Evolutionary conservation across 148 eudicot genomes (phyloP).

Genomic region (Chenopodium quinoa): DNA sequence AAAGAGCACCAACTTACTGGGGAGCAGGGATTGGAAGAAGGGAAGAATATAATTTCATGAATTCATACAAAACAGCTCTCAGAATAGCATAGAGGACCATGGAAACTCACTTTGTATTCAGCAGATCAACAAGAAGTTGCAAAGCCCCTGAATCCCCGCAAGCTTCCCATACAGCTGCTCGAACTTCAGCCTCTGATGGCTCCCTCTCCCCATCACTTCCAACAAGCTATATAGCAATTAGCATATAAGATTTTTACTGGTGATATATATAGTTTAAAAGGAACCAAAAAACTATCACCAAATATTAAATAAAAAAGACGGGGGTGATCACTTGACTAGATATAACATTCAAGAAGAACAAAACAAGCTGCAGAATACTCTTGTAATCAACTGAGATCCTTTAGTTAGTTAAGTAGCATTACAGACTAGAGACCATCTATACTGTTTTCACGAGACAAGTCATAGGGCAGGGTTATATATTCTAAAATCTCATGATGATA

Average conservation of each 20-base stretch:
- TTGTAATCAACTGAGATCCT: neutral
- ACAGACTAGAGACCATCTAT: neutral
- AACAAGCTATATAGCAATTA: conserved; percentile 54
- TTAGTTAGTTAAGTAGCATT: neutral
- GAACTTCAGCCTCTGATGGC: conserved; percentile 83
- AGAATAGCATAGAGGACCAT: neutral
- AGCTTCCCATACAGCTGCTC: conserved; percentile 91
- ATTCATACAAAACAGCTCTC: neutral
- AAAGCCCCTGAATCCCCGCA: conserved; percentile 96
- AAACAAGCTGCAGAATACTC: neutral
- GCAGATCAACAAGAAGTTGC: conserved; percentile 88
- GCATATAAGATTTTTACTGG: neutral
- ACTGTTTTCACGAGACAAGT: neutral
- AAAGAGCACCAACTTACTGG: neutral
- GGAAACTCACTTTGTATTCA: conserved; percentile 63
- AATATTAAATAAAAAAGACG: neutral
- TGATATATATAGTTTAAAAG: neutral
- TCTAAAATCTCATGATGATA: neutral
- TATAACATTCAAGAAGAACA: neutral
- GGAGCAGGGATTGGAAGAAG: neutral
- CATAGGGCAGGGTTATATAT: neutral
- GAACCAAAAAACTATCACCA: neutral
- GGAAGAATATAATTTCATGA: neutral
- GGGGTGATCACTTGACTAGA: neutral
- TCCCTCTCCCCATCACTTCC: conserved; percentile 68